Evolutionary conservation across 192 early-diverging fungal genomes (phyloP).

Genomic region (Paraglomus occultum): DNA sequence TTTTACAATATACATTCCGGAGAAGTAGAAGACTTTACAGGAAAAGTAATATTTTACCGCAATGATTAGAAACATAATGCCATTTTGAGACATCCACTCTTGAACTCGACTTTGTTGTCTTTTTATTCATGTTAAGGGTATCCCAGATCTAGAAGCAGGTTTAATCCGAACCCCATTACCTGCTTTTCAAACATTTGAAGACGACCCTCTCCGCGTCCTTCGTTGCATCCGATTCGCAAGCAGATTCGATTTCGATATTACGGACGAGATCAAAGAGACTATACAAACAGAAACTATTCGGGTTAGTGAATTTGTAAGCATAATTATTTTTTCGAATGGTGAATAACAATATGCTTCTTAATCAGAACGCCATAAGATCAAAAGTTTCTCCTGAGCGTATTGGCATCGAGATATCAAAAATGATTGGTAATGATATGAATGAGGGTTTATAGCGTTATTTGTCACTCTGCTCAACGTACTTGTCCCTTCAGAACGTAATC

Average conservation of each 20-base stretch:
- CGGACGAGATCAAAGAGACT: constrained; percentile 61
- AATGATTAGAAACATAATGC: background rate
- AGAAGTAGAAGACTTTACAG: constrained; percentile 85
- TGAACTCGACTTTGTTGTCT: background rate
- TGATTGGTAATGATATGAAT: constrained; percentile 50
- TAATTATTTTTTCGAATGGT: constrained; percentile 6
- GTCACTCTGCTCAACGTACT: too few relatives aligned
- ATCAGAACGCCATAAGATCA: constrained; percentile 55
- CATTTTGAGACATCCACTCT: background rate
- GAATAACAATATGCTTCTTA: background rate
- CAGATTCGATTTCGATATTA: constrained; percentile 78
- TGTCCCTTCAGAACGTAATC: constrained; percentile 32
- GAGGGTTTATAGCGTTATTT: too few relatives aligned
- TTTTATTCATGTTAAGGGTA: constrained; percentile 44
- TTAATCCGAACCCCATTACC: constrained; percentile 88
- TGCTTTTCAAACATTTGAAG: constrained; percentile 84
- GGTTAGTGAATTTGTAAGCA: constrained; percentile 26
- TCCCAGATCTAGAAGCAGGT: constrained; percentile 69
- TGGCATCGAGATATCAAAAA: constrained; percentile 91
- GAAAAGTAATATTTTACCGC: constrained; percentile 34
- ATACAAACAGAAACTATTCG: constrained; percentile 55
- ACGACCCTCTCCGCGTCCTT: constrained; percentile 94
- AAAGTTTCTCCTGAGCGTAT: constrained; percentile 94
- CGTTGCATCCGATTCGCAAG: constrained; percentile 95
- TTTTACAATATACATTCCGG: constrained; percentile 93